Conservation (phyloP, 1,284 basidiomycete species). For the Austroboletus niveus region DNA sequence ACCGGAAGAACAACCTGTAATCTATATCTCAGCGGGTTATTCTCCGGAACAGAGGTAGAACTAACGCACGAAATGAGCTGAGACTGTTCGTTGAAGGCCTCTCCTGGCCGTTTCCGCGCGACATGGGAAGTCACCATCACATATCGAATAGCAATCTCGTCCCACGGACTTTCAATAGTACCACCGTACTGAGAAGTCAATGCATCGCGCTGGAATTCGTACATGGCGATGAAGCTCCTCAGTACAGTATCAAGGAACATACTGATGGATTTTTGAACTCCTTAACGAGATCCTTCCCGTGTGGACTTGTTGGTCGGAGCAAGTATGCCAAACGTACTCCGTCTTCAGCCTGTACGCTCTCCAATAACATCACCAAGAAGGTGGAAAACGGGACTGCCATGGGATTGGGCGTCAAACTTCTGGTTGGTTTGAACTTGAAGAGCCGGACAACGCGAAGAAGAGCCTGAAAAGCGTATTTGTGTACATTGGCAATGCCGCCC, state of each 20-base stretch:
- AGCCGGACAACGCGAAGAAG: no score
- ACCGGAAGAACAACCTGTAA: slow-evolving; percentile 68
- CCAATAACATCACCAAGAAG: slow-evolving; percentile 59
- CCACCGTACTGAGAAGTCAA: slow-evolving; percentile 58
- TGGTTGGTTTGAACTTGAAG: no score
- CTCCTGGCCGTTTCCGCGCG: slow-evolving; percentile 58
- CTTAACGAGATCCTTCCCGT: slow-evolving; percentile 70
- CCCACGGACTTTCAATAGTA: slow-evolving; percentile 70
- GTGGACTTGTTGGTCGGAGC: slow-evolving; percentile 69
- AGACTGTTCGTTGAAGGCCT: slow-evolving; percentile 77
- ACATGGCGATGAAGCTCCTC: not conserved
- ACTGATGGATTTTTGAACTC: slow-evolving; percentile 69
- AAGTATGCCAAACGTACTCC: slow-evolving; percentile 68
- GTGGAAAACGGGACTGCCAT: slow-evolving; percentile 46
- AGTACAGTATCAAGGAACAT: slow-evolving; percentile 21
- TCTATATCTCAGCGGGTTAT: not conserved
- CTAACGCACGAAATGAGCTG: slow-evolving; percentile 58
- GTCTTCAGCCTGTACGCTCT: slow-evolving; percentile 59
- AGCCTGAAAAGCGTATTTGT: no score
- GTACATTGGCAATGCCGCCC: no score
- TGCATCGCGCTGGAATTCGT: slow-evolving; percentile 38
- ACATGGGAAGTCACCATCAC: slow-evolving; percentile 69
- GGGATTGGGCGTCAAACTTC: no score
- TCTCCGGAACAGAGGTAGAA: not conserved
- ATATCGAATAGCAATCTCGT: slow-evolving; percentile 79